Conservation (phyloP, 1,284 basidiomycete species). For the Trichosporon ovoides region DNA sequence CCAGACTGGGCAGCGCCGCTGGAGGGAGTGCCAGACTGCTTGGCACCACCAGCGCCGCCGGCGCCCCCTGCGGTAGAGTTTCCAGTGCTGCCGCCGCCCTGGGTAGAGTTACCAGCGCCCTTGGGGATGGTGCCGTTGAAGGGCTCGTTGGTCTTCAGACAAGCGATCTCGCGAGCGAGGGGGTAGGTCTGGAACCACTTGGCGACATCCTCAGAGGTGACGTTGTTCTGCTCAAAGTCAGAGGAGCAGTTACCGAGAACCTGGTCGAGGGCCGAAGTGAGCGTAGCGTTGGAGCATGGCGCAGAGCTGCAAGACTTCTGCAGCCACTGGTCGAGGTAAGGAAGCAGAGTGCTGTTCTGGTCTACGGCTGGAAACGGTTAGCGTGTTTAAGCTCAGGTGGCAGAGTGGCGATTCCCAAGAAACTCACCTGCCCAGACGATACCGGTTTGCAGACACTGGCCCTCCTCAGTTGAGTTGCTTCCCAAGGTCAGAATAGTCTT, state of each 20-base stretch:
- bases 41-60: no score
- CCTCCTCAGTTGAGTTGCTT: slow-evolving; percentile 10
- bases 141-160: slow-evolving; percentile 33
- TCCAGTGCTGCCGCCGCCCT: neutral
- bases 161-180: slow-evolving; percentile 41
- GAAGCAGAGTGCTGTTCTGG: slow-evolving; percentile 34
- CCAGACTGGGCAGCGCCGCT: no score
- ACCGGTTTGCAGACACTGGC: slow-evolving; percentile 26
- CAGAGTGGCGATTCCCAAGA: neutral
- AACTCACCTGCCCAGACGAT: slow-evolving; percentile 20
- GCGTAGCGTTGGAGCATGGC: slow-evolving; percentile 38
- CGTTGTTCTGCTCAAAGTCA: slow-evolving; percentile 30
- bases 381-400: neutral
- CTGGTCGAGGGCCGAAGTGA: slow-evolving; percentile 29
- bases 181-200: slow-evolving; percentile 33
- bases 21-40: no score
- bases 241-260: slow-evolving; percentile 32
- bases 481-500: slow-evolving; percentile 8
- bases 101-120: neutral
- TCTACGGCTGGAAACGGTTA: slow-evolving; percentile 19
- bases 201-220: slow-evolving; percentile 29
- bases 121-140: slow-evolving; percentile 30
- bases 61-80: no score
- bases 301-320: slow-evolving; percentile 30
- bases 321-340: slow-evolving; percentile 37